Base-by-base conservation (phyloP, 2,329 filamentous ascomycete species). In the Neocatenulostroma microsporum region DNA sequence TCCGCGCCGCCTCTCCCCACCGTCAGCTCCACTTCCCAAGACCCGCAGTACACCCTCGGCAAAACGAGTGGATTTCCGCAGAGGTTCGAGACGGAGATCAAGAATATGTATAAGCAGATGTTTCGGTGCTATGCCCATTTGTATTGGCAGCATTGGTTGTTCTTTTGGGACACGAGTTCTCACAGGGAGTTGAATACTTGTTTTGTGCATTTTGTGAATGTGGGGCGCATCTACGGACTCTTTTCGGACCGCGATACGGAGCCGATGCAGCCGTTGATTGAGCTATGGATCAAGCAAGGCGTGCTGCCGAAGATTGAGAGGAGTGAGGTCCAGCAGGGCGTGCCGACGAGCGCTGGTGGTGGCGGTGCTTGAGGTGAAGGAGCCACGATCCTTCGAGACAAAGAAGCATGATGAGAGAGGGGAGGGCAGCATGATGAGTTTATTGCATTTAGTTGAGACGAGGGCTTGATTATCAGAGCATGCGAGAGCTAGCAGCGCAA, bases 211-310 rank as follows among this genome's bases (percentile, higher is more conserved):
- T 71, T 72, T 47, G 59, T 70, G 53, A 71, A 70, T 42, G 68
- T 71, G 31, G 91, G 87, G 37, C 88, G 87, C 56, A 76, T 94
- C 56, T 80, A 87, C 42, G 62, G 63, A 11, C 54, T 96, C 67
- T 75, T 96, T 44, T 82, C 82, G 49, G 85, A 87, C 41, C 82
- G 86, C 55, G 89, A 95, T 63, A 75, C 93, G 53, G 88, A 95
- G 70, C 89, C 89, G 15, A 94, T 96, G 86, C 85, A 93, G 67
- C 86, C 85, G 18, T 66, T 96, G 50, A 84, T 96, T 50, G 87
- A 95, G 54, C 73, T 95, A 31, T 95, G 88, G 82, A 80, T 87
- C 18, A 81, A 81, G 45, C 89, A 89, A 56, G 87, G 88, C 41
- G 84, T 88, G 18, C 83, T 96, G 51, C 87, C 87, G 9, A 42